Evolutionary conservation across 768 basidiomycete genomes (phyloP), one percentile per base, ranked within the genome.

Genomic region (Lactifluus volemus): DNA sequence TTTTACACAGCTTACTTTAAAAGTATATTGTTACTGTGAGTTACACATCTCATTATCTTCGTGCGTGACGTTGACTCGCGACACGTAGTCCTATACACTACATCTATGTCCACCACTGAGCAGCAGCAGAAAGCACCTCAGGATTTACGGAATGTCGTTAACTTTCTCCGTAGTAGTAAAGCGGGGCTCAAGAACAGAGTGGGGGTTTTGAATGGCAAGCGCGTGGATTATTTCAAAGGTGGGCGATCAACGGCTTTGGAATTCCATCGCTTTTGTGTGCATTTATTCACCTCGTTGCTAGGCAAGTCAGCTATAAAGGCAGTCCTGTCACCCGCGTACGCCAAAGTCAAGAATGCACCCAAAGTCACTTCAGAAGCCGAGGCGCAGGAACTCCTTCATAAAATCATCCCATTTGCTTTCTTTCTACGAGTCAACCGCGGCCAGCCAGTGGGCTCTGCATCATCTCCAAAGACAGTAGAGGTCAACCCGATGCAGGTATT

Each of bases 211-310:
- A 92, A 92, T 67, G 96, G 96, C 25, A 97, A 96, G 74, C 86
- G 96, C 39, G 76, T 95, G 54, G 96, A 98, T 73, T 99, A 98
- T 76, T 99, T 98, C 80, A 99, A 94, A 78, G 97, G 96, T 94
- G 54, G 67, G 80, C 66, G n/a, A 32, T 7, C 36, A 25, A 17
- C 50, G 32, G 21, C 14, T 41, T 50, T 32, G 29, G 8, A 50
- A n/a, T 58, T 14, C 48, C 30, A n/a, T 51, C 62, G 34, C 61
- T 30, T n/a, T 44, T 63, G 54, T 55, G 32, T 25, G 25, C 25
- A 25, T 25, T 25, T 49, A 58, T 29, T 58, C 39, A 38, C 59
- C 42, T 45, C 52, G 41, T 53, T 52, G 47, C 47, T 67, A 98
- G 96, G 97, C 69, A 94, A 92, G 80, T 84, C 89, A 34, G 95